These are phyloP conservation scores for Pythium folliculosum DNA, from an alignment of 352 stramenopile genomes.

Conservation along the genomic window DNA sequence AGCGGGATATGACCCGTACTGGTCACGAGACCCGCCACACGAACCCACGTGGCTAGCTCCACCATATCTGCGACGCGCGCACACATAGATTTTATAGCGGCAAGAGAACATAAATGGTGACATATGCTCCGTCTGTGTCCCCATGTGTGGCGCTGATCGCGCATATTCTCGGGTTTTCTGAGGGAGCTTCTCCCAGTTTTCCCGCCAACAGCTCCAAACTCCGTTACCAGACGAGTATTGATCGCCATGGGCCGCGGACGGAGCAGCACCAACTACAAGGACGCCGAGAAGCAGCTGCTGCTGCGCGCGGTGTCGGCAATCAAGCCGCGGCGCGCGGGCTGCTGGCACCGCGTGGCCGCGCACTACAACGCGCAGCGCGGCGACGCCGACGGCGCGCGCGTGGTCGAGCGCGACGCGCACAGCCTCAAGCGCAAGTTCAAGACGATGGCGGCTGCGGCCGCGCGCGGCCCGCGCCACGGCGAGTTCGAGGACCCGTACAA, in stretches of 20 bases:
- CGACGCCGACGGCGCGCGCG: not conserved
- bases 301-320: slow-evolving; percentile 4
- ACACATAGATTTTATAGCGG: not conserved
- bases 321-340: not conserved
- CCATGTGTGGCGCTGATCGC: not conserved
- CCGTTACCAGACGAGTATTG: not conserved
- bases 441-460: slow-evolving; percentile 1
- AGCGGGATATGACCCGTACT: not conserved
- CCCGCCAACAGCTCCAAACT: not conserved
- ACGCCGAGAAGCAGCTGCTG: slow-evolving; percentile 16
- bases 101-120: not conserved
- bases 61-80: slow-evolving; percentile 10
- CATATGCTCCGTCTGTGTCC: slow-evolving; percentile 3
- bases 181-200: not conserved
- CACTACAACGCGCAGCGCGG: slow-evolving; percentile 11
- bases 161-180: not conserved
- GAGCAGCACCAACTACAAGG: slow-evolving; percentile 21
- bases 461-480: not conserved
- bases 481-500: slow-evolving; percentile 4
- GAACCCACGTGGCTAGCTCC: not conserved
- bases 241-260: slow-evolving; percentile 10
- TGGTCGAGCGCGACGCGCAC: slow-evolving; percentile 9
- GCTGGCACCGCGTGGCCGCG: not conserved
- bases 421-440: slow-evolving; percentile 26
- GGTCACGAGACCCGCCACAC: no score